Conservation (phyloP, 352 stramenopile species). For the Pythium phragmiticola region DNA sequence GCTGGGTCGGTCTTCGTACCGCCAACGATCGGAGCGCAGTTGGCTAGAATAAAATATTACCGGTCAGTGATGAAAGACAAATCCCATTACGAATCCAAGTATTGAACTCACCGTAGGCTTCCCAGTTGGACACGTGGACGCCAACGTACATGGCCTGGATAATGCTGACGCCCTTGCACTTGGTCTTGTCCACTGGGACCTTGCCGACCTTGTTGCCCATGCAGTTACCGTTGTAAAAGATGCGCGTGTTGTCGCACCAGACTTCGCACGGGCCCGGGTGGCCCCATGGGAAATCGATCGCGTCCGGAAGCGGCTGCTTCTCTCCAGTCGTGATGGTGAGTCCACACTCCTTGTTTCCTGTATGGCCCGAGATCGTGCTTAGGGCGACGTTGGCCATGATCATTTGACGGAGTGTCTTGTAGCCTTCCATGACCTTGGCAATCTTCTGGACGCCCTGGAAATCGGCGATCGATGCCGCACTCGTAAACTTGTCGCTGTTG, state of each 20-base stretch:
- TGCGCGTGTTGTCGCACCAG: conserved; percentile 22
- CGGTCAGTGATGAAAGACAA: background rate
- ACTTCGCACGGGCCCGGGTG: conserved; percentile 19
- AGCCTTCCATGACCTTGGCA: conserved; percentile 12
- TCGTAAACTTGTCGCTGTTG: background rate
- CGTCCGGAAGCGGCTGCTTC: conserved; percentile 8
- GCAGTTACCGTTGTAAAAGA: conserved; percentile 14
- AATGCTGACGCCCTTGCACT: conserved; percentile 16
- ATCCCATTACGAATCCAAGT: background rate
- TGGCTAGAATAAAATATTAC: background rate
- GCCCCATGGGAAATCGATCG: conserved; percentile 14
- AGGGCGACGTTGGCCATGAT: conserved; percentile 11
- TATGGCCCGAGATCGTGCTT: conserved; percentile 10
- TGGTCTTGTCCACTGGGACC: conserved; percentile 9
- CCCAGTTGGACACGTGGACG: conserved; percentile 21
- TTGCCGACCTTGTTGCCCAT: conserved; percentile 19
- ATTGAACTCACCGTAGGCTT: conserved; percentile 14
- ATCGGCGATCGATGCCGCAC: background rate
- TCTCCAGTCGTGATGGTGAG: background rate
- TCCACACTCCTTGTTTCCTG: conserved; percentile 14
- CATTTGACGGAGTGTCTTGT: conserved; percentile 5
- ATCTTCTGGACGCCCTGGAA: conserved; percentile 22
- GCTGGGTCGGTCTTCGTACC: conserved; percentile 7
- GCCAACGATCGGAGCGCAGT: conserved; percentile 7
- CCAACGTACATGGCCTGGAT: conserved; percentile 23